Evolutionary conservation across 371 early-diverging fungal species (phyloP).

Genomic region (Haplosporangium sp.): DNA sequence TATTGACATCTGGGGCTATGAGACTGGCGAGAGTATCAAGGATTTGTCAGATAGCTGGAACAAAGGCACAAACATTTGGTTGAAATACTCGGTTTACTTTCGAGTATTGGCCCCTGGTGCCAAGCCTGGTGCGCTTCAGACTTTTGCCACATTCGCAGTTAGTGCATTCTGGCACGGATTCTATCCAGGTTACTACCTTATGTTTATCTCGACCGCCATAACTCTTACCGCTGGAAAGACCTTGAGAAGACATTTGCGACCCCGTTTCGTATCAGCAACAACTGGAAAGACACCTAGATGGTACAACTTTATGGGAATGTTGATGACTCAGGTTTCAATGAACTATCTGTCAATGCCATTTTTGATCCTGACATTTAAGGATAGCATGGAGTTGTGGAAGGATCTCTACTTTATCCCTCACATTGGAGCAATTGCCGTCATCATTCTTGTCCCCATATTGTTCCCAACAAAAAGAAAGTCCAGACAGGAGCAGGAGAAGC

Average conservation of each 20-base stretch:
- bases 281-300: constrained; percentile 54
- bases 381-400: constrained; percentile 71
- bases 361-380: constrained; percentile 67
- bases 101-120: constrained; percentile 69
- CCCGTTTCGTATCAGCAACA: constrained; percentile 65
- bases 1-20: constrained; percentile 76
- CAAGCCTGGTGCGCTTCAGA: constrained; percentile 66
- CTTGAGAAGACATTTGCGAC: constrained; percentile 78
- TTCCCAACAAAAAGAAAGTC: constrained; percentile 48
- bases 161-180: constrained; percentile 97
- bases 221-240: constrained; percentile 60
- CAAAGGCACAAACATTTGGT: constrained; percentile 88
- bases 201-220: constrained; percentile 63
- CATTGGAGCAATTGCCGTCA: constrained; percentile 58
- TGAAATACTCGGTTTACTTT: constrained; percentile 85
- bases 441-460: constrained; percentile 31
- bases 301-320: constrained; percentile 79
- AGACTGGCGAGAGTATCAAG: constrained; percentile 79
- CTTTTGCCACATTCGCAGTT: constrained; percentile 77
- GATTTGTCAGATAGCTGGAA: constrained; percentile 87
- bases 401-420: constrained; percentile 71
- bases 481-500: constrained; percentile 27
- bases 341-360: constrained; percentile 82
- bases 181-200: constrained; percentile 88
- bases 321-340: constrained; percentile 71